Base-by-base conservation (phyloP, 805 yeast species). In the Blastobotrys peoriensis region DNA sequence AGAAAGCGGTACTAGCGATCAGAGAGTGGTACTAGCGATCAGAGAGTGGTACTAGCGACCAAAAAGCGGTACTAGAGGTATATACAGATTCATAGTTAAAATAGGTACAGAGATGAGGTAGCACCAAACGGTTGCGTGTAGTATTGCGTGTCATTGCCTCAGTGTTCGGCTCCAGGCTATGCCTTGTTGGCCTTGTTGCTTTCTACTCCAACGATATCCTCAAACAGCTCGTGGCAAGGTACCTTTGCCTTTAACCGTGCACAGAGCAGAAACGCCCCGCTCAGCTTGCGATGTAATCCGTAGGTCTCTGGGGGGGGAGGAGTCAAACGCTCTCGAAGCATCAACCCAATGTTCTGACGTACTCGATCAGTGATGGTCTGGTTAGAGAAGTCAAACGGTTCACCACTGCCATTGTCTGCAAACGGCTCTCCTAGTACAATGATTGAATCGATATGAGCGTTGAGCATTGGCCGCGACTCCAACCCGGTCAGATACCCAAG, bases 281-380 rank as follows among this genome's bases (percentile, higher is more conserved):
- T 85, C 59, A 93, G 79, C 60, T 93, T 93, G 57, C 98, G 74
- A 66, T 93, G 98, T 55, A 93, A 70, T n/a, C 95, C 84, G 62
- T 93, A 93, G 0, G 98, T 93, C 64, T 93, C 98, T 59, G 93
- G 98, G 2, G 98, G 98, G 10, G 98, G 98, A 3, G 98, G 97
- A 2, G 96, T 79, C 49, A 93, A 70, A 54, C 98, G 77, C 64
- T 93, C 96, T 49, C 81, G 77, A 49, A 93, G 72, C 98, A 93
- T 93, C 43, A 89, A 67, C 2, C 87, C 81, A 53, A 93, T 86
- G 57, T 89, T 88, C 2, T 78, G 82, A 52, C 95, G 76, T 18
- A 93, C 96, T 51, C 98, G 76, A 53, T 87, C 96, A 4, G 98
- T 88, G 36, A 93, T 91, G 10, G 96, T 89, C 64, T 93, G 98